Conservation (phyloP, 75 land plant genomes). For the Cryptomeria japonica region DNA sequence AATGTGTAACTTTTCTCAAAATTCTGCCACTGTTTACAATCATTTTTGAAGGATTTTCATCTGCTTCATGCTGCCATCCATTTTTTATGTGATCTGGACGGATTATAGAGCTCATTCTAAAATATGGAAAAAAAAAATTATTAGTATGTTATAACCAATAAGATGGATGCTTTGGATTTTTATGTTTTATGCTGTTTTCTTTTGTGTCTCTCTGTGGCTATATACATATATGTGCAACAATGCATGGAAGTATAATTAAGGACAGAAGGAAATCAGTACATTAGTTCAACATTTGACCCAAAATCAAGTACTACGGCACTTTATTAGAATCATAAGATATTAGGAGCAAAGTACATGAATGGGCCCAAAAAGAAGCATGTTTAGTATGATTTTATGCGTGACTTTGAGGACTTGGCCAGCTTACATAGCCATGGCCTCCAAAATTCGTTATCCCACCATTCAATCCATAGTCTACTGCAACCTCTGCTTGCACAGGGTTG, state of each 20-base stretch:
- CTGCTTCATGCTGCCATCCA: background rate
- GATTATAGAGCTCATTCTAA: background rate
- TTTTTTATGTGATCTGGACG: background rate
- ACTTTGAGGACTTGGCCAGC: background rate
- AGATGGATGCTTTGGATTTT: background rate
- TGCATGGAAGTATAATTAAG: background rate
- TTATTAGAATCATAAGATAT: background rate
- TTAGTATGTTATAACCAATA: background rate
- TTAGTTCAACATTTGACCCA: background rate
- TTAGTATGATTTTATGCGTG: background rate
- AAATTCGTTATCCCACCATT: background rate
- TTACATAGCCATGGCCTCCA: slow-evolving; percentile 12
- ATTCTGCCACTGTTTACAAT: background rate
- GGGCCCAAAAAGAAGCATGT: background rate
- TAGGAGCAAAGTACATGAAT: background rate
- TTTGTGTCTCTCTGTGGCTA: background rate
- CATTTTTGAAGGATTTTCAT: background rate
- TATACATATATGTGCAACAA: background rate
- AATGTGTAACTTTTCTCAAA: background rate
- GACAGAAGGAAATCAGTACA: background rate
- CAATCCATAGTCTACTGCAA: background rate
- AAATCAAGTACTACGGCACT: background rate
- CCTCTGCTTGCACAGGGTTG: background rate
- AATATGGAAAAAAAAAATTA: background rate
- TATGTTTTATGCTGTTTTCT: background rate